These are phyloP conservation scores for Stemphylium beticola DNA, from an alignment of 2,329 filamentous ascomycete genomes.

Conservation along the genomic window DNA sequence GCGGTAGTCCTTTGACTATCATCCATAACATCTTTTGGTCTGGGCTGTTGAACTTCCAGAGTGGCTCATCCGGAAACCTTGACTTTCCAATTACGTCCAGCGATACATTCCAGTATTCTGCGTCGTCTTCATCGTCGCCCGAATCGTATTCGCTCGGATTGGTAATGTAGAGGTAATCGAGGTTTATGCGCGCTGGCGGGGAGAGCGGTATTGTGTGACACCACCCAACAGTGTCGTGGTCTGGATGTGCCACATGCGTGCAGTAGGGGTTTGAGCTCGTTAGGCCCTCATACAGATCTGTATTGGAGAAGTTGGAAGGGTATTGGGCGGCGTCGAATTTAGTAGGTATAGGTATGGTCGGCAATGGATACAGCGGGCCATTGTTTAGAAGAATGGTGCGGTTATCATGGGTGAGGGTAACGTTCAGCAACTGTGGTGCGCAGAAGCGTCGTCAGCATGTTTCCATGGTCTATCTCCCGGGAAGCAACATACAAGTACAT, in stretches of 20 bases:
- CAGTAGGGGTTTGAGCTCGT: slow-evolving; percentile 28
- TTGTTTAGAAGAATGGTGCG: slow-evolving; percentile 36
- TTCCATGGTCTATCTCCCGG: neutral
- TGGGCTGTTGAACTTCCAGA: slow-evolving; percentile 28
- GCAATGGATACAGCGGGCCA: slow-evolving; percentile 35
- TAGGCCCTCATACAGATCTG: slow-evolving; percentile 33
- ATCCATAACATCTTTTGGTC: slow-evolving; percentile 38
- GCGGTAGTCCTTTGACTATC: slow-evolving; percentile 27
- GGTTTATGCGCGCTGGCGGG: neutral
- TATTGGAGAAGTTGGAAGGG: slow-evolving; percentile 29
- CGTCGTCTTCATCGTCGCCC: slow-evolving; percentile 14
- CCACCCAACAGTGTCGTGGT: slow-evolving; percentile 18
- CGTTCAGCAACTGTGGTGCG: slow-evolving; percentile 36
- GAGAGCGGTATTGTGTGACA: slow-evolving; percentile 25
- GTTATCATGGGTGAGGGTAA: slow-evolving; percentile 38
- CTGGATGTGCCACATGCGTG: neutral
- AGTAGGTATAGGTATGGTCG: slow-evolving; percentile 32
- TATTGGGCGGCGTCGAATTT: slow-evolving; percentile 26
- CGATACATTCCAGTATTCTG: slow-evolving; percentile 36
- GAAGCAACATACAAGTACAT: slow-evolving; percentile 32
- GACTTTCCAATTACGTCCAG: slow-evolving; percentile 39
- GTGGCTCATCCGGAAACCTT: slow-evolving; percentile 10
- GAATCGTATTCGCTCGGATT: slow-evolving; percentile 15
- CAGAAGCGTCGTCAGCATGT: neutral
- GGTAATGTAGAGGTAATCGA: slow-evolving; percentile 35